Percentiles rank a stretch among this genome's conserved stretches.
Conservation (phyloP, 371 early-diverging fungal genomes). For the Mortierella sp. region DNA sequence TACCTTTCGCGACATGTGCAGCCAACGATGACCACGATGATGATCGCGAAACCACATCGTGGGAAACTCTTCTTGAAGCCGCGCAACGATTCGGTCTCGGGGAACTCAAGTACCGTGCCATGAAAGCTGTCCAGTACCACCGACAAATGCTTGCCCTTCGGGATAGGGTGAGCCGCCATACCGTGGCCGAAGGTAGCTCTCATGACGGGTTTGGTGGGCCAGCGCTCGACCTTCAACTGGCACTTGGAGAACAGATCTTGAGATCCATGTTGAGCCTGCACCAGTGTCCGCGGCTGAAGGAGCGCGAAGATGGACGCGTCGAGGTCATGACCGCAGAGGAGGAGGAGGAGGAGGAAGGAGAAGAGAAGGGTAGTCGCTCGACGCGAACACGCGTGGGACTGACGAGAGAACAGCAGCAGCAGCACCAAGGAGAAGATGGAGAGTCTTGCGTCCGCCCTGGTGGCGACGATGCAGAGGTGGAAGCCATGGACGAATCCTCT, state of each 20-base stretch:
- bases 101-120: slow-evolving; percentile 6
- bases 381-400: not conserved
- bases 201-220: slow-evolving; percentile 15
- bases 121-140: slow-evolving; percentile 21
- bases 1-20: no score
- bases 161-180: not conserved
- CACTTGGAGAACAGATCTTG: slow-evolving; percentile 16
- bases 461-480: no score
- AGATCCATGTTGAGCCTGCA: slow-evolving; percentile 17
- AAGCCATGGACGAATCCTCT: no score
- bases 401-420: not conserved
- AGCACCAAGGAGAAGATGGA: no score
- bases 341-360: no score
- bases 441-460: no score
- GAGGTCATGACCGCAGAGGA: no score
- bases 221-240: slow-evolving; percentile 30
- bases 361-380: not conserved
- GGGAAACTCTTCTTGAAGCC: slow-evolving; percentile 13
- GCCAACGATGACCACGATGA: no score
- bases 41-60: not conserved
- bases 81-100: slow-evolving; percentile 1
- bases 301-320: not conserved
- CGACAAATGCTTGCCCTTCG: slow-evolving; percentile 22
- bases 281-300: not conserved
- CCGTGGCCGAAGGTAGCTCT: not conserved